Conservation (phyloP, 768 basidiomycete genomes). For the Amanita muscaria region DNA sequence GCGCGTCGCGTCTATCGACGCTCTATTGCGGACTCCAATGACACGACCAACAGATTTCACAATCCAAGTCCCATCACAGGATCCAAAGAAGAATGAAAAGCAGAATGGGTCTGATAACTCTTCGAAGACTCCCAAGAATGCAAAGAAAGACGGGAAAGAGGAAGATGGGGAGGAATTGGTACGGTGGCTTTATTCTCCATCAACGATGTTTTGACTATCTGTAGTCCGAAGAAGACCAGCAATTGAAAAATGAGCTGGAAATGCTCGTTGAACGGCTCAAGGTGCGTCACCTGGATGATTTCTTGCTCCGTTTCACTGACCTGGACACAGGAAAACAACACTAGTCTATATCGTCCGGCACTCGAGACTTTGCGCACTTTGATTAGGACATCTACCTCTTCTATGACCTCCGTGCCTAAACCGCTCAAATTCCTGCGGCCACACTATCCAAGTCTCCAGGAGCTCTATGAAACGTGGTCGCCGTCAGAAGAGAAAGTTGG, state of each 20-base stretch:
- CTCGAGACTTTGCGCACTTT: slow-evolving; percentile 89
- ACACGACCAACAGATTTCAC: slow-evolving; percentile 48
- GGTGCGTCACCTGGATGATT: slow-evolving; percentile 34
- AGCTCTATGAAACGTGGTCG: slow-evolving; percentile 75
- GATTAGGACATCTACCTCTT: slow-evolving; percentile 93
- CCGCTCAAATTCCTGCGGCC: slow-evolving; percentile 97
- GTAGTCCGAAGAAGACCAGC: slow-evolving; percentile 92
- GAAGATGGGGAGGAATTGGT: slow-evolving; percentile 77
- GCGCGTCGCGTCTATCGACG: slow-evolving; percentile 42
- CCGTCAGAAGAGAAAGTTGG: slow-evolving; percentile 69
- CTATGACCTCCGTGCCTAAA: slow-evolving; percentile 99
- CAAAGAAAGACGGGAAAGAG: slow-evolving; percentile 40
- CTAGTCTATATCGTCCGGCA: slow-evolving; percentile 76
- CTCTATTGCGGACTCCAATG: slow-evolving; percentile 30
- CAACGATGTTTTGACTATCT: slow-evolving; percentile 6
- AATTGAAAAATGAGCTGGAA: slow-evolving; percentile 89
- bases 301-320: slow-evolving; percentile 8
- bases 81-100: slow-evolving; percentile 63
- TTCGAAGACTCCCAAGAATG: slow-evolving; percentile 46
- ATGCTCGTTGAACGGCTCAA: slow-evolving; percentile 93
- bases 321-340: slow-evolving; percentile 73
- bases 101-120: slow-evolving; percentile 47
- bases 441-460: slow-evolving; percentile 81
- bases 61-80: slow-evolving; percentile 61
- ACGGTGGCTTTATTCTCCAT: slow-evolving; percentile 22